phyloP scores from a whole-genome alignment of 495 filamentous ascomycete genomes.

The Penicillium daleae region DNA sequence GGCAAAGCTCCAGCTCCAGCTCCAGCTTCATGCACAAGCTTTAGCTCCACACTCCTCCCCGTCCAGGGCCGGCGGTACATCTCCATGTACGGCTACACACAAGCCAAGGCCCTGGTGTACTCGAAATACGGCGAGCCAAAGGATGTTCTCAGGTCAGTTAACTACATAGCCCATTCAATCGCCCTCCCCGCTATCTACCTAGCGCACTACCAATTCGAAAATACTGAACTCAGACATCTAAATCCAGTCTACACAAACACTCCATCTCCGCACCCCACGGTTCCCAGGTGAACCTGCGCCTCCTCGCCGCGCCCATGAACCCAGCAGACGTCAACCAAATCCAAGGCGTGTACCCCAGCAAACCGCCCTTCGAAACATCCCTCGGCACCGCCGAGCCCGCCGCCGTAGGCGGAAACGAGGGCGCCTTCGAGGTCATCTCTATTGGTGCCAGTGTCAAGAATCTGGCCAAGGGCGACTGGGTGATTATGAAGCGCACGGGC shows the following conservation, averaged over 20 bases:
- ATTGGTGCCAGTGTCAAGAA: slow-evolving; percentile 60
- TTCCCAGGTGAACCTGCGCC: slow-evolving; percentile 66
- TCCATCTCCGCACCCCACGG: slow-evolving; percentile 73
- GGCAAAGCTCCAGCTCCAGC: slow-evolving; percentile 32
- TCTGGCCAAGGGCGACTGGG: slow-evolving; percentile 80
- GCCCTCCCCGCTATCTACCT: background rate
- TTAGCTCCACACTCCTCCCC: slow-evolving; percentile 9
- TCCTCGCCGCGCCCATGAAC: slow-evolving; percentile 91
- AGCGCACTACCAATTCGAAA: background rate
- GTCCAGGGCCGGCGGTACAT: slow-evolving; percentile 44
- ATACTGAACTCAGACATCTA: no score
- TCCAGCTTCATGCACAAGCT: slow-evolving; percentile 36
- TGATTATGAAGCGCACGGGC: slow-evolving; percentile 76
- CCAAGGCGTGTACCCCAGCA: slow-evolving; percentile 93
- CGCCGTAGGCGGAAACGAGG: slow-evolving; percentile 87
- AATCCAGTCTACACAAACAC: slow-evolving; percentile 72
- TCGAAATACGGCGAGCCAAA: slow-evolving; percentile 81
- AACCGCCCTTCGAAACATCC: slow-evolving; percentile 69
- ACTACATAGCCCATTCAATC: no score
- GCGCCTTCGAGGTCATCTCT: slow-evolving; percentile 80
- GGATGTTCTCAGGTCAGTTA: slow-evolving; percentile 70
- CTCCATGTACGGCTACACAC: slow-evolving; percentile 94
- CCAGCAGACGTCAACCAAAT: slow-evolving; percentile 96
- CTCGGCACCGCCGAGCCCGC: slow-evolving; percentile 76
- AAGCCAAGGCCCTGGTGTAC: slow-evolving; percentile 89